Base-by-base conservation (phyloP, 2,329 filamentous ascomycete species). In the Phyllosticta capitalensis region DNA sequence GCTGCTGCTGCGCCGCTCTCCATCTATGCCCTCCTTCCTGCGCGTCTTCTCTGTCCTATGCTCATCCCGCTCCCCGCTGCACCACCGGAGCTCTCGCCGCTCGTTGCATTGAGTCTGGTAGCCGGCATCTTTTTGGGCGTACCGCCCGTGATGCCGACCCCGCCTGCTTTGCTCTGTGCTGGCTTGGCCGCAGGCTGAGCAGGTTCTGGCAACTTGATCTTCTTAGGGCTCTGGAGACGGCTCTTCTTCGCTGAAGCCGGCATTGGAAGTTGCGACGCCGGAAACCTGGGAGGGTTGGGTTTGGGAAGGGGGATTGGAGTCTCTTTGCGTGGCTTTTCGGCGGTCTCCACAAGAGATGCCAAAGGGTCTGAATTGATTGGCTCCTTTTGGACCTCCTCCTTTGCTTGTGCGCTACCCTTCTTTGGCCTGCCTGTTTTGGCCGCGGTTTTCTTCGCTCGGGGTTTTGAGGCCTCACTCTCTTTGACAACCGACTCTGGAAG, bases 201-300 rank as follows among this genome's bases (percentile, higher is more conserved):
- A 1, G 62, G 61, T 6, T 67, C 65, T 1, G 70, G 68, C 2
- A 74, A 60, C 30, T 69, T 69, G 10, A 73, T 67, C 24, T 68
- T 72, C 59, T 64, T 69, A 0, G 71, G 71, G 0, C 70, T 68
- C 1, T 70, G 69, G 6, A 74, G 66, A 9, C 70, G 65, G 53
- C 61, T 67, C 58, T 66, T 71, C 56, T 67, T 63, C 10, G 17
- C 17, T 14, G 60, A 21, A 26, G 50, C 49, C 33, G 30, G 52
- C 17, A 26, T 21, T 7, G 28, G 51, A n/a, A n/a, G 49, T 14
- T 24, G 52, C 14, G 33, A 28, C 6, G 9, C 51, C n/a, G 5
- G 38, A 4, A 20, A 26, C 26, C 38, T 52, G 24, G 26, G 38
- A 12, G 38, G 56, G 51, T 20, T 52, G 54, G 48, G 17, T 3